Evolutionary conservation across 345 rosid genomes (phyloP).

Genomic region (Cardiospermum halicacabum): DNA sequence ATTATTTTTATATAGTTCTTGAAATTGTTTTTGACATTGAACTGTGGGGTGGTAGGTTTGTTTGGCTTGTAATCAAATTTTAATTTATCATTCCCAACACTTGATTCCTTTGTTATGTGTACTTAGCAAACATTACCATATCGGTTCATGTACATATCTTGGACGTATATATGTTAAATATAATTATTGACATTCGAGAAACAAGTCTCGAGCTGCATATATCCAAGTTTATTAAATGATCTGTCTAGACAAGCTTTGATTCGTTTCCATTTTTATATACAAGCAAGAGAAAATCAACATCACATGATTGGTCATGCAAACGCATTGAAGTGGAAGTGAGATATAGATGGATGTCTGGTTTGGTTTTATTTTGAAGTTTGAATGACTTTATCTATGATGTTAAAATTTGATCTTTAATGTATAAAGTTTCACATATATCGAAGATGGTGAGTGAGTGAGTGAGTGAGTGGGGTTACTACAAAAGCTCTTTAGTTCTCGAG

Average conservation of each 20-base stretch:
- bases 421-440: constrained; percentile 31
- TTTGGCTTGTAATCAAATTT: background rate
- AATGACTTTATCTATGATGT: constrained; percentile 18
- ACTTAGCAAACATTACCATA: background rate
- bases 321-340: background rate
- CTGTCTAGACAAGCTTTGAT: background rate
- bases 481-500: constrained; percentile 15
- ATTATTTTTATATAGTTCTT: too few relatives aligned
- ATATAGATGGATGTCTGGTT: background rate
- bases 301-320: background rate
- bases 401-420: constrained; percentile 10
- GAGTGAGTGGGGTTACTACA: constrained; percentile 8
- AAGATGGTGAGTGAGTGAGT: too few relatives aligned
- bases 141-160: background rate
- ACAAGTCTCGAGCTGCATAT: background rate
- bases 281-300: background rate
- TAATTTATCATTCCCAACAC: constrained; percentile 12
- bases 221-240: background rate
- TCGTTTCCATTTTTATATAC: background rate
- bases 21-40: constrained; percentile 3
- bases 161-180: too few relatives aligned
- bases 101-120: constrained; percentile 11
- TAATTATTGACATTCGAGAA: constrained; percentile 3
- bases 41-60: background rate
- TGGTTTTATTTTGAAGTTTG: constrained; percentile 5